phyloP scores from a whole-genome alignment of 257 asterid species.

The Gardenia jasminoides region DNA sequence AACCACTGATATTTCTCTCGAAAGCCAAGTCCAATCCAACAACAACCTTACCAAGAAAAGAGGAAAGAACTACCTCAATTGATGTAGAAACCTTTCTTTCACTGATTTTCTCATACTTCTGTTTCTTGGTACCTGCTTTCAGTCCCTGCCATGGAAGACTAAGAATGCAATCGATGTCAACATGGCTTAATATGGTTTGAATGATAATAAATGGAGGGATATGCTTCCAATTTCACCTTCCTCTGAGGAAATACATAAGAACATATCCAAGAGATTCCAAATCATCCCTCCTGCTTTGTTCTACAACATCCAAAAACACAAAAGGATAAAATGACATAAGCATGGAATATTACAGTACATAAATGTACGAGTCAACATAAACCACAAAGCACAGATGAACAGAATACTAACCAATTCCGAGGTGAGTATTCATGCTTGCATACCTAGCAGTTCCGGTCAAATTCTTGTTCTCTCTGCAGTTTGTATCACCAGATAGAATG shows the following conservation, averaged over 20 bases:
- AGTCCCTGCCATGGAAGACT: conserved; percentile 99
- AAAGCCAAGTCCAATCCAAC: conserved; percentile 14
- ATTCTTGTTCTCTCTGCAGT: conserved; percentile 88
- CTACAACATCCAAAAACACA: conserved; percentile 27
- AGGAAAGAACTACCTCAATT: conserved; percentile 65
- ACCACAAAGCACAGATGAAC: conserved; percentile 15
- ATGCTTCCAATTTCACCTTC: conserved; percentile 54
- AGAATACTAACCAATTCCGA: conserved; percentile 74
- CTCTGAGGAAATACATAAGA: conserved; percentile 89
- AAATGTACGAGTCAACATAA: conserved; percentile 5
- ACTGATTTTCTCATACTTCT: conserved; percentile 90
- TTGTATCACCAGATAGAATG: conserved; percentile 11
- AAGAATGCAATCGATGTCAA: conserved; percentile 38
- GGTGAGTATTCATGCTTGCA: conserved; percentile 98
- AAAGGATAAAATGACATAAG: conserved; percentile 13
- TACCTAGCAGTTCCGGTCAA: conserved; percentile 98
- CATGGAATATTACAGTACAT: conserved; percentile 7
- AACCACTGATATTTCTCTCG: conserved; percentile 18
- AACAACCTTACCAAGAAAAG: conserved; percentile 1
- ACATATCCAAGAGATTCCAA: conserved; percentile 97
- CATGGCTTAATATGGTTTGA: conserved; percentile 21
- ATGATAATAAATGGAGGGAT: conserved; percentile 20
- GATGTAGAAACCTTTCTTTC: conserved; percentile 96
- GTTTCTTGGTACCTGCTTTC: conserved; percentile 96
- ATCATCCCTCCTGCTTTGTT: conserved; percentile 99